Percentiles rank a stretch among this genome's conserved stretches.
phyloP scores from a whole-genome alignment of 768 basidiomycete genomes.

The Thelephora ganbajun region DNA sequence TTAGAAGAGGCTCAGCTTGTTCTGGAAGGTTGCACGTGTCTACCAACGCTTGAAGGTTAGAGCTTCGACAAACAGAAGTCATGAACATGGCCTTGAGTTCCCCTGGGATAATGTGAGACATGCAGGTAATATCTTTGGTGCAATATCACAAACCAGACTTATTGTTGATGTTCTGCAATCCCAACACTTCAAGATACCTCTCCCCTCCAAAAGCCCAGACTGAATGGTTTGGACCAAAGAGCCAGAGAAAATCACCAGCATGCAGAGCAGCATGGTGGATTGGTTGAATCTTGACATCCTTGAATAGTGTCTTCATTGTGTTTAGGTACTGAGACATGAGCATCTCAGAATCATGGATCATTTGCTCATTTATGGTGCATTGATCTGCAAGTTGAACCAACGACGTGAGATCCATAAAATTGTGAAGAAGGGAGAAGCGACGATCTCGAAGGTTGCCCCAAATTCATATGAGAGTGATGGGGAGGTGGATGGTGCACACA shows the following conservation, averaged over 20 bases:
- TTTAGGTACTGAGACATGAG: conserved; percentile 12
- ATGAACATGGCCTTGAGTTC: conserved; percentile 5
- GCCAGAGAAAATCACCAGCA: conserved; percentile 12
- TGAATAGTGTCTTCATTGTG: conserved; percentile 11
- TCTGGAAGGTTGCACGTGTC: not conserved
- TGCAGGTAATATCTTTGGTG: not conserved
- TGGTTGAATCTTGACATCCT: conserved; percentile 13
- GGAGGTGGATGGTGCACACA: conserved; percentile 21
- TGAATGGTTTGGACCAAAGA: conserved; percentile 18
- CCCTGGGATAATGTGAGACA: conserved; percentile 3
- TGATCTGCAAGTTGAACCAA: conserved; percentile 12
- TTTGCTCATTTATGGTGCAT: conserved; percentile 5
- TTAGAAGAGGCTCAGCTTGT: no score
- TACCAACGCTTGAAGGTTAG: conserved; percentile 1
- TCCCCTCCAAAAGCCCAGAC: conserved; percentile 6
- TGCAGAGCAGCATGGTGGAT: conserved; percentile 21
- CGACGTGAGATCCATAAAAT: no score
- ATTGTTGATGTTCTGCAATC: conserved; percentile 10
- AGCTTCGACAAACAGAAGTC: not conserved
- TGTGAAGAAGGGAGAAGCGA: no score
- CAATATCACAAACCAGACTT: conserved; percentile 11
- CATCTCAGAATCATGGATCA: not conserved
- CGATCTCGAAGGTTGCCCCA: no score
- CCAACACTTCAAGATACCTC: conserved; percentile 9
- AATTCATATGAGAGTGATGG: conserved; percentile 20